These are phyloP conservation scores for Phytophthora crassamura DNA, from an alignment of 352 stramenopile species.

Conservation along the genomic window DNA sequence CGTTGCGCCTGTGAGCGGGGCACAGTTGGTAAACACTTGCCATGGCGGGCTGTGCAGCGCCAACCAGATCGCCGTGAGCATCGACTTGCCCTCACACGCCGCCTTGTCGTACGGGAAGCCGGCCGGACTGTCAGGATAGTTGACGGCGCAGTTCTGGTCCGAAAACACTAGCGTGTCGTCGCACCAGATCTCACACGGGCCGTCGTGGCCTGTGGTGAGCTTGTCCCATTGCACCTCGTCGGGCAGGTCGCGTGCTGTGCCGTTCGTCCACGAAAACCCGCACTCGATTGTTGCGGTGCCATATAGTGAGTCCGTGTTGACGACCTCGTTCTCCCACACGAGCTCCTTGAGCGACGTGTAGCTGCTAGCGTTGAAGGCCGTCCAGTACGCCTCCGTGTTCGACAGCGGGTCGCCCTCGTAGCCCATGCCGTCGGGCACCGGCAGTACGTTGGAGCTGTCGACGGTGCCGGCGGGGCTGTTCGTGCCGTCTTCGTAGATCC, in stretches of 20 bases:
- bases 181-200: conserved; percentile 63
- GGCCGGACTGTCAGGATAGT: conserved; percentile 36
- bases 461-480: conserved; percentile 35
- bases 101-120: conserved; percentile 51
- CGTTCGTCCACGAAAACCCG: conserved; percentile 45
- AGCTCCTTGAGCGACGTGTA: conserved; percentile 63
- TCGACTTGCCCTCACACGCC: conserved; percentile 42
- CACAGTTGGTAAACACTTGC: conserved; percentile 63
- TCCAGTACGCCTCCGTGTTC: conserved; percentile 44
- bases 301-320: conserved; percentile 43
- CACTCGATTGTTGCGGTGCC: conserved; percentile 45
- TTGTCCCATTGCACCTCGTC: conserved; percentile 50
- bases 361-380: conserved; percentile 43
- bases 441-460: conserved; percentile 38
- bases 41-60: conserved; percentile 50
- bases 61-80: conserved; percentile 47
- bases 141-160: conserved; percentile 50
- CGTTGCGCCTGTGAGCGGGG: conserved; percentile 38
- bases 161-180: conserved; percentile 50
- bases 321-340: conserved; percentile 33
- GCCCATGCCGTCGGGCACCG: conserved; percentile 30
- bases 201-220: conserved; percentile 44
- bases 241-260: conserved; percentile 39
- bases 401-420: conserved; percentile 37
- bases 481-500: conserved; percentile 34